Conservation (phyloP, 1,284 basidiomycete species). For the Puccinia coronata region DNA sequence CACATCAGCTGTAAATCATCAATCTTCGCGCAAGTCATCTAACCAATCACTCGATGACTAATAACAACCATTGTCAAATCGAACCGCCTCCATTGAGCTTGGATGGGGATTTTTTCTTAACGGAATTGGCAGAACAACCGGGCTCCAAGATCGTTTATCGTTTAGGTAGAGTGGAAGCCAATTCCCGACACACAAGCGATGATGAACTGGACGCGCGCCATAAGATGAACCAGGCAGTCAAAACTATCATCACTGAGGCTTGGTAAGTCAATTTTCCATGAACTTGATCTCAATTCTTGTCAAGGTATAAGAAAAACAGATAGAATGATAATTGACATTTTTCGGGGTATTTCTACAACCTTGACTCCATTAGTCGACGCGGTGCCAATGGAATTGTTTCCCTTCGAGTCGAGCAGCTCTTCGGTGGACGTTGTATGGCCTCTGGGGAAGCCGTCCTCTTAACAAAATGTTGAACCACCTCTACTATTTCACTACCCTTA, state of each 20-base stretch:
- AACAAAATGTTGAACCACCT: neutral
- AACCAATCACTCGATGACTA: no score
- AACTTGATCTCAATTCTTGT: neutral
- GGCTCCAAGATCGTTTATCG: slow-evolving; percentile 29
- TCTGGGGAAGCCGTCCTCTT: slow-evolving; percentile 44
- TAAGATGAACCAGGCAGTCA: slow-evolving; percentile 38
- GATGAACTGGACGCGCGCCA: neutral
- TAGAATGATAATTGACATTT: neutral
- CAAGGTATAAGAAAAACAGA: no score
- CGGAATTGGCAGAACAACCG: slow-evolving; percentile 33
- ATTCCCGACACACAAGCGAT: slow-evolving; percentile 13
- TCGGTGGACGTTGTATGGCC: slow-evolving; percentile 31
- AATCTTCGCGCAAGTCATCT: no score
- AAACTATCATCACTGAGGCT: slow-evolving; percentile 40
- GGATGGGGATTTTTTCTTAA: slow-evolving; percentile 26
- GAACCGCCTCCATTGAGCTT: neutral
- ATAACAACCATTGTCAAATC: neutral
- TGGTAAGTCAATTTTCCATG: neutral
- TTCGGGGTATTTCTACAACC: no score
- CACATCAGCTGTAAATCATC: neutral
- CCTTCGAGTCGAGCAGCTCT: slow-evolving; percentile 10
- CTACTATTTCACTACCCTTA: neutral
- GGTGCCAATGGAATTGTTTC: slow-evolving; percentile 37
- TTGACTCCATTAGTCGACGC: slow-evolving; percentile 22
- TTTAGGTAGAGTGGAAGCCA: slow-evolving; percentile 34